phyloP scores from a whole-genome alignment of 2,329 filamentous ascomycete genomes.

The Ophiobolus disseminans region DNA sequence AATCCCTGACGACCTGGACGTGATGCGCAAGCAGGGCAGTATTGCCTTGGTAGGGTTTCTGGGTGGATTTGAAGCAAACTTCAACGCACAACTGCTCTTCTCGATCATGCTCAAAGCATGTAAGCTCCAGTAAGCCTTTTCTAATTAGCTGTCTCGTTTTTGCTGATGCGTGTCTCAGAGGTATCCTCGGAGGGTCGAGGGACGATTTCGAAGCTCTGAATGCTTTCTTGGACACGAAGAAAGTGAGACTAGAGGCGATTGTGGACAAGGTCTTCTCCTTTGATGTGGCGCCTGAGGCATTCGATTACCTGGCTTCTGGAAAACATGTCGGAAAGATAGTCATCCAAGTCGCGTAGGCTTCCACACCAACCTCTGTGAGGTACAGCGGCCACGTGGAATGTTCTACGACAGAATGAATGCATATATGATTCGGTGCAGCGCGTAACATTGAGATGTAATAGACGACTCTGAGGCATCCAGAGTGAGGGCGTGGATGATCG shows the following conservation, averaged over 20 bases:
- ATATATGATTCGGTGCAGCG: too few relatives aligned
- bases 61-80: slow-evolving; percentile 18
- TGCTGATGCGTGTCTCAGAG: slow-evolving; percentile 45
- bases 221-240: slow-evolving; percentile 42
- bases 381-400: too few relatives aligned
- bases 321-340: slow-evolving; percentile 45
- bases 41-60: slow-evolving; percentile 38
- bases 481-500: too few relatives aligned
- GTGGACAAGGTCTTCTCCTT: slow-evolving; percentile 46
- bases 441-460: too few relatives aligned
- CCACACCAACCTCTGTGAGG: too few relatives aligned
- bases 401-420: too few relatives aligned
- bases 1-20: slow-evolving; percentile 21
- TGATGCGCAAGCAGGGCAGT: slow-evolving; percentile 22
- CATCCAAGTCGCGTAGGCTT: slow-evolving; percentile 16
- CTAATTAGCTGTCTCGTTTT: neutral
- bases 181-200: slow-evolving; percentile 66
- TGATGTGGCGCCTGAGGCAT: slow-evolving; percentile 40
- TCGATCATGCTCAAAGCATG: slow-evolving; percentile 28
- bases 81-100: slow-evolving; percentile 17
- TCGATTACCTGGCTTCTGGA: slow-evolving; percentile 46
- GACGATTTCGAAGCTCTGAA: slow-evolving; percentile 54
- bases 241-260: slow-evolving; percentile 36
- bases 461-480: too few relatives aligned
- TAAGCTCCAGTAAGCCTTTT: slow-evolving; percentile 26